A percentile compares a stretch with the other conserved stretches of the same genome.
These are phyloP conservation scores for Drechslerella stenobrocha DNA, from an alignment of 2,329 filamentous ascomycete species.

Conservation along the genomic window DNA sequence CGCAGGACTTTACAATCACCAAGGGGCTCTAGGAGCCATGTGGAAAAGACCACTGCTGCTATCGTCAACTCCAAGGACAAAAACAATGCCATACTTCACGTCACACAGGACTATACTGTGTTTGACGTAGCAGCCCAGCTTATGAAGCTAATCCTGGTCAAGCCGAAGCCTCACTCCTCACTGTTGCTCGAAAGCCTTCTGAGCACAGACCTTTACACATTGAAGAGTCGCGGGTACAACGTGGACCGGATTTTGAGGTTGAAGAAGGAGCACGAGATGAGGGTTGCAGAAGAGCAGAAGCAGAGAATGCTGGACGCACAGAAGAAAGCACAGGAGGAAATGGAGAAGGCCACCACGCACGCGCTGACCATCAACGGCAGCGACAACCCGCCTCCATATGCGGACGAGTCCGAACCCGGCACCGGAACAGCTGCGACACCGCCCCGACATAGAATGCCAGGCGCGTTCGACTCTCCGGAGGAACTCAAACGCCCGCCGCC, in stretches of 20 bases:
- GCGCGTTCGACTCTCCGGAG: conserved; percentile 45
- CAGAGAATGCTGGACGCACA: conserved; percentile 75
- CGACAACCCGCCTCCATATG: conserved; percentile 10
- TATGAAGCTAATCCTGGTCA: conserved; percentile 75
- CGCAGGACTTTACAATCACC: conserved; percentile 50
- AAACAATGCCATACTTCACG: conserved; percentile 64
- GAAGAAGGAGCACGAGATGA: conserved; percentile 77
- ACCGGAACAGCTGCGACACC: conserved; percentile 18
- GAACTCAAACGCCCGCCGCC: conserved; percentile 15
- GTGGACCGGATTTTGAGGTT: conserved; percentile 89
- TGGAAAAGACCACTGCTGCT: conserved; percentile 73
- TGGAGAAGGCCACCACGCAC: conserved; percentile 56
- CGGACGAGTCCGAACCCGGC: conserved; percentile 9
- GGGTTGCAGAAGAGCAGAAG: conserved; percentile 80
- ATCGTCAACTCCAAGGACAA: conserved; percentile 54
- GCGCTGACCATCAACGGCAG: conserved; percentile 10
- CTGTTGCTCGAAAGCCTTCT: conserved; percentile 90
- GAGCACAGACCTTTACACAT: conserved; percentile 70
- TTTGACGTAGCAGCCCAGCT: conserved; percentile 91
- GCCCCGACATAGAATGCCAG: conserved; percentile 40
- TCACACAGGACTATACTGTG: conserved; percentile 74
- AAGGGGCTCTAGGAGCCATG: conserved; percentile 48
- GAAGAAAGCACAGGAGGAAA: conserved; percentile 68
- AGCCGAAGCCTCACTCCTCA: conserved; percentile 84
- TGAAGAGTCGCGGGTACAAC: conserved; percentile 89